Percentiles rank a stretch among this genome's conserved stretches.
Conservation (phyloP, 2,329 filamentous ascomycete genomes). For the Diaporthe amygdali region DNA sequence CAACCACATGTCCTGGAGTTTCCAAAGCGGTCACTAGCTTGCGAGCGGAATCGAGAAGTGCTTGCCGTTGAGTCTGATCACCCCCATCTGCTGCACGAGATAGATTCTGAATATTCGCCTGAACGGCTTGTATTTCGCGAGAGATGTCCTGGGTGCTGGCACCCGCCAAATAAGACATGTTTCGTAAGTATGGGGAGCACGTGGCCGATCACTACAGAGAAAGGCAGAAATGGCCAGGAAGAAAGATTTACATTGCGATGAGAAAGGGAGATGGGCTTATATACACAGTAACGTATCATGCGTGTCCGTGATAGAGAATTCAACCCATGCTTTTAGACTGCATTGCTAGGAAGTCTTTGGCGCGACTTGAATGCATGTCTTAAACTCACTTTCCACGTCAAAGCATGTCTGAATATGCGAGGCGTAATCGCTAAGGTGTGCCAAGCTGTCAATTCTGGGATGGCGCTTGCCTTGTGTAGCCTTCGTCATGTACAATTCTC, state of each 20-base stretch:
- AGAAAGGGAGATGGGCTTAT: background rate
- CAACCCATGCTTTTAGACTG: background rate
- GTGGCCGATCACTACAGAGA: background rate
- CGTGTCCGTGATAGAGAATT: no score
- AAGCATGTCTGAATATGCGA: background rate
- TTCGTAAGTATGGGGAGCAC: background rate
- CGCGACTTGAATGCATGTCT: background rate
- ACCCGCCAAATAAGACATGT: background rate
- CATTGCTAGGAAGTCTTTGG: background rate
- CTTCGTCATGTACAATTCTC: no score
- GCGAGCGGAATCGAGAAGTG: background rate
- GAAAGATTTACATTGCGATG: no score
- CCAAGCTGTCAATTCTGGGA: background rate
- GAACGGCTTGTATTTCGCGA: background rate
- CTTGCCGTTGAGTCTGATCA: background rate
- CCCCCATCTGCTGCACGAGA: background rate
- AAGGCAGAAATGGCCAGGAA: background rate
- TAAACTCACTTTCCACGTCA: background rate
- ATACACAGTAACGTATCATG: background rate
- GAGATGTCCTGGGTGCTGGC: background rate
- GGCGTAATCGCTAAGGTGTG: background rate
- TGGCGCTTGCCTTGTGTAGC: background rate
- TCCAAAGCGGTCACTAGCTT: background rate
- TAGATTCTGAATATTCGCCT: background rate
- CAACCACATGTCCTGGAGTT: background rate